Evolutionary conservation across 2,329 filamentous ascomycete species (phyloP), one percentile per base, ranked within the genome.

Genomic region (Verticillium zaregamsianum): DNA sequence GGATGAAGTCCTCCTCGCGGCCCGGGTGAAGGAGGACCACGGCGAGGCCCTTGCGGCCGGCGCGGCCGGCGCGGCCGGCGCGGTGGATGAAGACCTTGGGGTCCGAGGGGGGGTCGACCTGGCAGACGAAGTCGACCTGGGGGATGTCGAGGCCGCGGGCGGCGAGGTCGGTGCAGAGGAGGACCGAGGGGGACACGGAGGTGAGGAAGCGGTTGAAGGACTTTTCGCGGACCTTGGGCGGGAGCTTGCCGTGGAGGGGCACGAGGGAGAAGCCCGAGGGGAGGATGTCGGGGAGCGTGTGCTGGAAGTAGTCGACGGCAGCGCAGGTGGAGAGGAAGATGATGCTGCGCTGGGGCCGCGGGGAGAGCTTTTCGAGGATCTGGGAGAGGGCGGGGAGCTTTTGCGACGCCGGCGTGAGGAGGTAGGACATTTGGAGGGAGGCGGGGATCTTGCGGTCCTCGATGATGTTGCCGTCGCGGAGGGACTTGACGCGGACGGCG

Each of bases 11-110:
- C 74, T 95, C 92, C 75, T 98, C 95, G 20, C 87, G 82, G 1
- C 93, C 93, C 0, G 91, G 90, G 8, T 91, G 91, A 20, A 99
- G 82, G 73, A 99, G 89, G 0, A 96, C 88, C 1, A 98, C 86
- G 15, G 93, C 92, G 23, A 97, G 78, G 0, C 95, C 95, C 64
- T 89, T 88, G 64, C 94, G 84, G 0, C 93, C 93, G 72, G 97
- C 97, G 25, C 95, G 85, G 0, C 95, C 95, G 1, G 95, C 92
- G 66, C 95, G 85, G 1, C 95, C 95, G 32, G 95, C 90, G 5
- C 95, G 89, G 75, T 99, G 95, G 63, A 99, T 92, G 70, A 98
- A 98, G 12, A 91, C 93, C 73, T 98, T 98, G 0, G 93, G 92
- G 69, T 97, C 93, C 49, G 90, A 92, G 1, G 71, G 92, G 76